Percentiles rank a stretch among this genome's conserved stretches.
These are phyloP conservation scores for Rhododendron kiyosumense DNA, from an alignment of 148 eudicot genomes.

Conservation along the genomic window DNA sequence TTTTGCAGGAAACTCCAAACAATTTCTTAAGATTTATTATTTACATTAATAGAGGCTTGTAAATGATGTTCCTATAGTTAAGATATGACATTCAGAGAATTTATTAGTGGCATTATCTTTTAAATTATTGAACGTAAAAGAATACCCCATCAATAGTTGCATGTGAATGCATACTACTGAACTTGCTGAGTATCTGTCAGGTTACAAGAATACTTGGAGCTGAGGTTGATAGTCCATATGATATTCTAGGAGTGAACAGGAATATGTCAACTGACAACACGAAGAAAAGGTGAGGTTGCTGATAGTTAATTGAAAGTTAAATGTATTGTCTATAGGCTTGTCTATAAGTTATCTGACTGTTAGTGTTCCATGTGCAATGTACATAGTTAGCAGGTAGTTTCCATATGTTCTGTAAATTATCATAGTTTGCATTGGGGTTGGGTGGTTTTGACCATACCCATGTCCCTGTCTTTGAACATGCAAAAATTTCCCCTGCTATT, in stretches of 20 bases:
- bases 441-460: background rate
- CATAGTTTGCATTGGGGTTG: background rate
- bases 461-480: background rate
- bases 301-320: background rate
- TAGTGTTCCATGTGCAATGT: background rate
- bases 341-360: background rate
- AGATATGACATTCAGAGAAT: background rate
- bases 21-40: background rate
- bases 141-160: background rate
- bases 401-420: background rate
- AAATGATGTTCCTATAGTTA: background rate
- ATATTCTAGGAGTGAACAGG: constrained; percentile 76
- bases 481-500: background rate
- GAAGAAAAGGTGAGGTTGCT: constrained; percentile 62
- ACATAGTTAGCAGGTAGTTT: background rate
- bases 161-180: background rate
- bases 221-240: constrained; percentile 79
- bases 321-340: background rate
- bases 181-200: constrained; percentile 24
- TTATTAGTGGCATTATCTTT: background rate
- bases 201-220: constrained; percentile 82
- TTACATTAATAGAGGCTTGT: background rate
- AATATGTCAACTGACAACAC: constrained; percentile 74
- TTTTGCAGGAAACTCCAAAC: background rate
- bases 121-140: background rate